Evolutionary conservation across 2,329 filamentous ascomycete species (phyloP).

Genomic region (Neurospora sp.): DNA sequence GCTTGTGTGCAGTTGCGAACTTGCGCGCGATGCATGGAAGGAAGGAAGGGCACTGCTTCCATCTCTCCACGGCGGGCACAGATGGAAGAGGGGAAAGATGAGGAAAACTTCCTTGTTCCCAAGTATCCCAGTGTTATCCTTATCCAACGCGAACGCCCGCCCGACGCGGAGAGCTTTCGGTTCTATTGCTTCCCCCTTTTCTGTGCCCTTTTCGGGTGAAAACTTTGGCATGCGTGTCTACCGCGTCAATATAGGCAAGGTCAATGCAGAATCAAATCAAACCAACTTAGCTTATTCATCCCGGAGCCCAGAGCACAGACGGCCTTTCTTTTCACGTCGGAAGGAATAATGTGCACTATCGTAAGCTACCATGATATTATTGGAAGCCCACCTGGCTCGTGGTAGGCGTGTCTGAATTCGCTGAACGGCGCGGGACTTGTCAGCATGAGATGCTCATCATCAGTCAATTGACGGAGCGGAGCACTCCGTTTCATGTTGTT

Average conservation of each 20-base stretch:
- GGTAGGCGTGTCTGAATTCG: not conserved
- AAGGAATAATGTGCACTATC: not conserved
- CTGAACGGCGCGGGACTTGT: not conserved
- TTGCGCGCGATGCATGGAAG: not conserved
- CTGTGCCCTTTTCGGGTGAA: not conserved
- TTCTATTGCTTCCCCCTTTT: not conserved
- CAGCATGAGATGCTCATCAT: not conserved
- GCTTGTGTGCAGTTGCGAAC: not conserved
- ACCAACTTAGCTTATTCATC: not conserved
- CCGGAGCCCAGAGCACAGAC: not conserved
- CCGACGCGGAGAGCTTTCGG: not conserved
- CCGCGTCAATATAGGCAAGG: not conserved
- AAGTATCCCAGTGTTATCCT: not conserved
- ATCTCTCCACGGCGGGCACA: not conserved
- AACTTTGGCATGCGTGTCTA: not conserved
- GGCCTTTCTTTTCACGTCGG: not conserved
- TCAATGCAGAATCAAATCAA: not conserved
- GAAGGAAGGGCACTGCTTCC: not conserved
- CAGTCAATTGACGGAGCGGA: not conserved
- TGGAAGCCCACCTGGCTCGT: not conserved
- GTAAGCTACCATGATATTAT: not conserved
- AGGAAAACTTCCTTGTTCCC: not conserved
- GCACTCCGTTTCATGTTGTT: not conserved
- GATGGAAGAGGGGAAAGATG: not conserved
- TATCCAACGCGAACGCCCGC: not conserved